Evolutionary conservation across 2,329 filamentous ascomycete species (phyloP).

Genomic region (Rhynchosporium agropyri): DNA sequence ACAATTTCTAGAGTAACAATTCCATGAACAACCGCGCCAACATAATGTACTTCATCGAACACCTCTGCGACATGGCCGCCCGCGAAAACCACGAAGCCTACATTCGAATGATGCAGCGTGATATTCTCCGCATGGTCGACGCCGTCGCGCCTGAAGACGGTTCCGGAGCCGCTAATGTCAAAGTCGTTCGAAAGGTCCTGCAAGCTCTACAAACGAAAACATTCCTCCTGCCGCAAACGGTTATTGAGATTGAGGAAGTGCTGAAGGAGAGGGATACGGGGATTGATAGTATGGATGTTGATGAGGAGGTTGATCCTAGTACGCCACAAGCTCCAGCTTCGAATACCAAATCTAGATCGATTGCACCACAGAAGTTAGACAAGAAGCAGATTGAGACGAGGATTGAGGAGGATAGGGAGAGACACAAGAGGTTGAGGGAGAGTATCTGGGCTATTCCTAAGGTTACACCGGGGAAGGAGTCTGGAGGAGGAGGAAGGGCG

Average conservation of each 20-base stretch:
- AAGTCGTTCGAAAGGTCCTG: conserved; percentile 81
- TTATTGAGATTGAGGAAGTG: conserved; percentile 79
- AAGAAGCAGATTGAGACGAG: conserved; percentile 92
- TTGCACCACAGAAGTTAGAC: conserved; percentile 58
- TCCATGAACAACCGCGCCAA: conserved; percentile 97
- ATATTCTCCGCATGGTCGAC: conserved; percentile 89
- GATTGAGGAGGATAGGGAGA: conserved; percentile 94
- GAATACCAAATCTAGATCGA: not conserved
- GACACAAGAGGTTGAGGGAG: conserved; percentile 89
- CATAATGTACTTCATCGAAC: conserved; percentile 99
- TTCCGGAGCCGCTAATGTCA: conserved; percentile 88
- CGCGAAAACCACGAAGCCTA: conserved; percentile 77
- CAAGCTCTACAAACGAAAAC: conserved; percentile 69
- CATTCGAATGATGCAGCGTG: conserved; percentile 90
- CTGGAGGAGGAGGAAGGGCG: conserved; percentile 36
- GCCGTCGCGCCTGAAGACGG: conserved; percentile 86
- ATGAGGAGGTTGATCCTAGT: conserved; percentile 28
- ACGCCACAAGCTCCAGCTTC: not conserved
- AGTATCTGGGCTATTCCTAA: conserved; percentile 87
- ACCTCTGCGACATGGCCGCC: conserved; percentile 71
- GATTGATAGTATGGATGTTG: conserved; percentile 32
- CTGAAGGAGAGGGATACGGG: conserved; percentile 66
- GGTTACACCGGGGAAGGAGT: conserved; percentile 40
- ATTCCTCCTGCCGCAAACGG: conserved; percentile 74
- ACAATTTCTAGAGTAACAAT: conserved; percentile 47